Conservation (phyloP, 2,329 filamentous ascomycete species). For the Furcasterigmium furcatum region DNA sequence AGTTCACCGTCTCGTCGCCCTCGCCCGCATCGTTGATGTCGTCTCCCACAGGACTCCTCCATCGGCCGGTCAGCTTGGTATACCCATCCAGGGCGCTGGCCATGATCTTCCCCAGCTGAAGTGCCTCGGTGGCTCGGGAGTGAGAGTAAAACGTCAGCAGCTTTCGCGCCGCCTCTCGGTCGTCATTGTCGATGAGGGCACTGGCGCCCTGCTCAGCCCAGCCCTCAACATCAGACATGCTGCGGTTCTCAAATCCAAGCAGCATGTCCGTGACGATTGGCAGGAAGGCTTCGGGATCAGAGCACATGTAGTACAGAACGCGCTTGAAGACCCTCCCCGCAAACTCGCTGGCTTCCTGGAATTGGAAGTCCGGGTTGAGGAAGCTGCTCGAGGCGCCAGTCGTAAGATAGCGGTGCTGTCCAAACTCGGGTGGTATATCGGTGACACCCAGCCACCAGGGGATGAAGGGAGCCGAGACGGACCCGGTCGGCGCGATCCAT, state of each 20-base stretch:
- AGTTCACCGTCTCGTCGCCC: slow-evolving; percentile 28
- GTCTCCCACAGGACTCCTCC: slow-evolving; percentile 19
- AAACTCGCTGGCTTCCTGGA: slow-evolving; percentile 20
- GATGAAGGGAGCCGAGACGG: slow-evolving; percentile 20
- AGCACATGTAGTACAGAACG: slow-evolving; percentile 23
- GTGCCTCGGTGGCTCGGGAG: slow-evolving; percentile 15
- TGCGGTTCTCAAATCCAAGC: slow-evolving; percentile 17
- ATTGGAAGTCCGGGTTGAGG: slow-evolving; percentile 18
- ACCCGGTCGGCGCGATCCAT: slow-evolving; percentile 20
- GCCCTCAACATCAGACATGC: slow-evolving; percentile 9
- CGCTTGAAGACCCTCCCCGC: slow-evolving; percentile 22
- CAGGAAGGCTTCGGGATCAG: slow-evolving; percentile 14
- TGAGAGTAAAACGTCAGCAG: slow-evolving; percentile 19
- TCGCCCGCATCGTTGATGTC: slow-evolving; percentile 26
- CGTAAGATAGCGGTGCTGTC: slow-evolving; percentile 21
- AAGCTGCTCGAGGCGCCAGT: slow-evolving; percentile 20
- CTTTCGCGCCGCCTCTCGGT: slow-evolving; percentile 13
- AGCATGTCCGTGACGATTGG: slow-evolving; percentile 20
- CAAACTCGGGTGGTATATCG: slow-evolving; percentile 18
- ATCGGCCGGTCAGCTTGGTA: slow-evolving; percentile 18
- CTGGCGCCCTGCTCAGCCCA: slow-evolving; percentile 18
- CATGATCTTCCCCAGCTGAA: slow-evolving; percentile 15
- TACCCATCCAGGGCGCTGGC: slow-evolving; percentile 17
- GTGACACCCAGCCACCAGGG: slow-evolving; percentile 22
- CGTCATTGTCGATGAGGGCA: slow-evolving; percentile 11